Conservation (phyloP, 73 alveolate genomes). For the Symbiodinium pilosum region DNA sequence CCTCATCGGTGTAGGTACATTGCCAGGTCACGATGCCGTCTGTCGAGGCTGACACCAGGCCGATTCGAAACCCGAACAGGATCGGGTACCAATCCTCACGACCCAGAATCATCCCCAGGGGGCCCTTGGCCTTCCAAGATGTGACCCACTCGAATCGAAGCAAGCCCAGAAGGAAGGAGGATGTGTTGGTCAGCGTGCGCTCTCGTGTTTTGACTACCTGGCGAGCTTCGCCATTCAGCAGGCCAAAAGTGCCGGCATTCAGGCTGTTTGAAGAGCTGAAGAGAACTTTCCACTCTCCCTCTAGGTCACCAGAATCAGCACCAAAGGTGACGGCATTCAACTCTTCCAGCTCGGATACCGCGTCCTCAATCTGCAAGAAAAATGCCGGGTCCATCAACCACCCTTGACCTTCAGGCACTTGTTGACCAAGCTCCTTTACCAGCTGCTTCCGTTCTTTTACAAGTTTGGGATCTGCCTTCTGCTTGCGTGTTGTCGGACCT, state of each 20-base stretch:
- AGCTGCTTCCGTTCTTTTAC: slow-evolving; percentile 1
- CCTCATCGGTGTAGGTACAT: slow-evolving; percentile 2
- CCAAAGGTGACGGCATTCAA: not conserved
- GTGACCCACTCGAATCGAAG: not conserved
- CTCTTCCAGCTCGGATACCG: not conserved
- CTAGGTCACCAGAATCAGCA: not conserved
- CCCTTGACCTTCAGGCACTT: slow-evolving; percentile 17
- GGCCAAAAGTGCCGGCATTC: slow-evolving; percentile 4
- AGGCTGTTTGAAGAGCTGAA: not conserved
- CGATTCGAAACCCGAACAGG: not conserved
- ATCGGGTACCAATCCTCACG: not conserved
- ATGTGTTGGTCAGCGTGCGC: not conserved
- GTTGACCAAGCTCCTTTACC: not conserved
- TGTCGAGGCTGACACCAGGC: not conserved
- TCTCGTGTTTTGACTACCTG: not conserved
- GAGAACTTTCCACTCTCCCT: not conserved
- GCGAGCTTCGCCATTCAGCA: not conserved
- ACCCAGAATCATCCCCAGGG: not conserved
- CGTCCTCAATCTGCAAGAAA: not conserved
- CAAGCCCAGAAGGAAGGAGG: not conserved
- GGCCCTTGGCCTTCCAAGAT: slow-evolving; percentile 1
- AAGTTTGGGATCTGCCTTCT: not conserved
- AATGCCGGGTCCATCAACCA: slow-evolving; percentile 6
- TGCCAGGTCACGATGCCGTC: not conserved
- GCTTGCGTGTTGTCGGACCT: not conserved